A percentile compares a stretch with the other conserved stretches of the same genome.
These are phyloP conservation scores for Naganishia antarctica DNA, from an alignment of 768 basidiomycete genomes.

Conservation along the genomic window DNA sequence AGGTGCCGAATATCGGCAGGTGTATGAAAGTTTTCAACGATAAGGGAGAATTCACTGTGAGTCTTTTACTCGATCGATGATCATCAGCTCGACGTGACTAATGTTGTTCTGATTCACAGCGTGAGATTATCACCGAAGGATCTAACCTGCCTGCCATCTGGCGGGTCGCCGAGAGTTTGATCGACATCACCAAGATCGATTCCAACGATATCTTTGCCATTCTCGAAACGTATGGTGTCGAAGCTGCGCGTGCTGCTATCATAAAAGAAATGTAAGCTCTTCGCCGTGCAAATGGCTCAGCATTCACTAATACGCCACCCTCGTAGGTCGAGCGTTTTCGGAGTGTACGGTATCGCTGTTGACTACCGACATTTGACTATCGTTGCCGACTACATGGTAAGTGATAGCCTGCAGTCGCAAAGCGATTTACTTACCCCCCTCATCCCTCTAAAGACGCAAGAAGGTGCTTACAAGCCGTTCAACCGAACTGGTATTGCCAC, in stretches of 20 bases:
- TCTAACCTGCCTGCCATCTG: slow-evolving; percentile 89
- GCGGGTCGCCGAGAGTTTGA: slow-evolving; percentile 55
- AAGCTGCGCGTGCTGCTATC: slow-evolving; percentile 88
- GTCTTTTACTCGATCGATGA: no score
- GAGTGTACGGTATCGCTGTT: slow-evolving; percentile 91
- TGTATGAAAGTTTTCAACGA: slow-evolving; percentile 54
- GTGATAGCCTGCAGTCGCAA: slow-evolving; percentile 35
- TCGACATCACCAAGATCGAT: slow-evolving; percentile 75
- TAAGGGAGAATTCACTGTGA: slow-evolving; percentile 47
- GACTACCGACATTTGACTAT: slow-evolving; percentile 88
- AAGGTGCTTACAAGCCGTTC: slow-evolving; percentile 96
- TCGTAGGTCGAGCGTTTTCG: slow-evolving; percentile 63
- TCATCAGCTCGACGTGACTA: no score
- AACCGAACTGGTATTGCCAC: slow-evolving; percentile 90
- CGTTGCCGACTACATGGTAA: slow-evolving; percentile 98
- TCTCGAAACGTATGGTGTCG: slow-evolving; percentile 87
- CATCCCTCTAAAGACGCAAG: slow-evolving; percentile 68
- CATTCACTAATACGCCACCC: background rate
- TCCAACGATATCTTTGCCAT: slow-evolving; percentile 95
- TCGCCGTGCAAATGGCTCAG: background rate
- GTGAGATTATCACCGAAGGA: slow-evolving; percentile 79
- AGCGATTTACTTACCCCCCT: background rate
- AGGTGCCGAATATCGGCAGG: slow-evolving; percentile 80
- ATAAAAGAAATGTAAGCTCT: slow-evolving; percentile 70
- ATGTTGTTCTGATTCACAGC: slow-evolving; percentile 22